Base-by-base conservation (phyloP, 2,329 filamentous ascomycete species). In the Hypoxylon sp. region DNA sequence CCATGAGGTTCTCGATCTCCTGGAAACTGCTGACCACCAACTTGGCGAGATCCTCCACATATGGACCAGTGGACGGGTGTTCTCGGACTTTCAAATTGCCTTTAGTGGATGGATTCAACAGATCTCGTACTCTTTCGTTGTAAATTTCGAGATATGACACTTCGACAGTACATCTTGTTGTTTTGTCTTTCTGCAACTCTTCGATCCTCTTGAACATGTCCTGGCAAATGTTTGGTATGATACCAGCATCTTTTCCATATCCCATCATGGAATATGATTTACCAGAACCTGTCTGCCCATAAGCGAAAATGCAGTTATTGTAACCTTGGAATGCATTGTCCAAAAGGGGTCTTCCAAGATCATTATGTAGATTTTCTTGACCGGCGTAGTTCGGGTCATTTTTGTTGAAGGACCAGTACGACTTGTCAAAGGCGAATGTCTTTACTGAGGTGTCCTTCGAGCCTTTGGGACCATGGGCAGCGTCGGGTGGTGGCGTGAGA, bases 231-330 rank as follows among this genome's bases (percentile, higher is more conserved):
- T 90, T 92, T 47, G 96, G 96, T 68, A 98, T 98, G 69, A 99
- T 96, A 78, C 96, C 96, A 62, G 94, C 88, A 76, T 99, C 95
- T 75, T 95, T 91, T 57, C 96, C 96, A 81, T 98, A 99, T 51
- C 96, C 96, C 96, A 99, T 99, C 95, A 99, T 99, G 30, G 94
- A 97, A 80, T 99, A 99, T 14, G 94, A 97, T 82, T 99, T 99
- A 80, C 96, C 96, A 0, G 96, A 98, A 72, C 96, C 96, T 1
- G 96, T 99, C 83, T 99, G 96, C 16, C 96, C 96, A 77, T 99
- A 99, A 12, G 96, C 96, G 78, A 99, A 99, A 76, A 99, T 99
- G 85, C 96, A 99, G 80, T 98, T 99, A 84, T 99, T 98, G 83
- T 98, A 99, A 46, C 96, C 96, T 75, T 95, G 89, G 77, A 99